These are phyloP conservation scores for Miscanthus lutarioriparius DNA, from an alignment of 176 grass and related monocot species.

Conservation along the genomic window DNA sequence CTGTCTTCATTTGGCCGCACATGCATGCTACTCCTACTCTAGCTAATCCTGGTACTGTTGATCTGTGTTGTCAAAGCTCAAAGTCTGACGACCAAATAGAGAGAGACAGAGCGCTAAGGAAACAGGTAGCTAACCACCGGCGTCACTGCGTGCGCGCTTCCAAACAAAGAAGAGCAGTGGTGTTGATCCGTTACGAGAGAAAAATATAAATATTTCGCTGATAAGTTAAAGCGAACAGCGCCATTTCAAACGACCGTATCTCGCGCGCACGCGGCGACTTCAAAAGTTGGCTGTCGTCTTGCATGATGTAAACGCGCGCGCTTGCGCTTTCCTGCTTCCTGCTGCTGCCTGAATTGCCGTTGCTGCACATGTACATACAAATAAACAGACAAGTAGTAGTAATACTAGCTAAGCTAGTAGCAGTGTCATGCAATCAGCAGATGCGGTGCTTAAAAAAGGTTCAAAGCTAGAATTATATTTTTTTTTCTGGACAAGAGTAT, in stretches of 20 bases:
- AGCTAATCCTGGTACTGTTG: neutral
- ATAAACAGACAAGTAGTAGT: no score
- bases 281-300: neutral
- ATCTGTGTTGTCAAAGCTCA: constrained; percentile 16
- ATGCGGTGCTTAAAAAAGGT: no score
- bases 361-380: no score
- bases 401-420: no score
- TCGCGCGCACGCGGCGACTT: constrained; percentile 10
- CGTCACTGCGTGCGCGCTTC: neutral
- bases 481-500: no score
- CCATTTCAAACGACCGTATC: neutral
- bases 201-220: no score
- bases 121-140: neutral
- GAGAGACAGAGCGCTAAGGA: neutral
- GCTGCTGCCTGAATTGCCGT: neutral
- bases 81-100: neutral
- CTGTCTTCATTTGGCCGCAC: neutral
- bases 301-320: constrained; percentile 14
- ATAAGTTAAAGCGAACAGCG: no score
- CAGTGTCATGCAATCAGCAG: no score
- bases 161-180: neutral
- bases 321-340: neutral
- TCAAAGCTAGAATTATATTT: no score
- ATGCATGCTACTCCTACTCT: neutral
- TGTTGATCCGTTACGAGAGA: no score